Evolutionary conservation across 2,329 filamentous ascomycete genomes (phyloP).

Genomic region (Cercospora sp.): DNA sequence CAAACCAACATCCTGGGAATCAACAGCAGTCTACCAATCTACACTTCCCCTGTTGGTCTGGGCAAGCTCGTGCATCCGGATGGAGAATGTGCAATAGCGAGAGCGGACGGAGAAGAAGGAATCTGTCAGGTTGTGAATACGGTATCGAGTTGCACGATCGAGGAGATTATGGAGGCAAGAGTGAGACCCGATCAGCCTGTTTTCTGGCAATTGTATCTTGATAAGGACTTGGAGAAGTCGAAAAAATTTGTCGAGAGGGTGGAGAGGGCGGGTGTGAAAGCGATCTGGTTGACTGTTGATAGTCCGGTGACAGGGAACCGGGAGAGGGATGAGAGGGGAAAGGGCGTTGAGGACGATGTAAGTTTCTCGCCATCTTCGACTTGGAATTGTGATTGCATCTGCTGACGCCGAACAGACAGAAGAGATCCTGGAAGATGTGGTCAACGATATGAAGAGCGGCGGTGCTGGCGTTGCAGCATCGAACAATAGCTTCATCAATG

Average conservation of each 20-base stretch:
- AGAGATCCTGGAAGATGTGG: slow-evolving; percentile 27
- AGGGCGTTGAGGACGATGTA: slow-evolving; percentile 35
- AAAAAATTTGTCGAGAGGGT: slow-evolving; percentile 52
- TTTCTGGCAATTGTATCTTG: slow-evolving; percentile 63
- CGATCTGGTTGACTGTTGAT: slow-evolving; percentile 60
- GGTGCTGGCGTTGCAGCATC: slow-evolving; percentile 28
- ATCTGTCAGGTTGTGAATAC: slow-evolving; percentile 35
- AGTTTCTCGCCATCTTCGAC: neutral
- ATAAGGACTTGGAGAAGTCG: slow-evolving; percentile 54
- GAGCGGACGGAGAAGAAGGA: slow-evolving; percentile 31
- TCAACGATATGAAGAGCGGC: slow-evolving; percentile 21
- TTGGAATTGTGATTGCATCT: neutral
- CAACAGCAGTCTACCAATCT: slow-evolving; percentile 36
- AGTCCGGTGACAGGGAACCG: slow-evolving; percentile 58
- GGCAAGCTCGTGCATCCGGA: slow-evolving; percentile 37
- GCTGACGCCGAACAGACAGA: slow-evolving; percentile 10
- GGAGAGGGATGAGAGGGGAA: slow-evolving; percentile 46
- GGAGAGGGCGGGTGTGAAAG: slow-evolving; percentile 51
- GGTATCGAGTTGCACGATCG: slow-evolving; percentile 33
- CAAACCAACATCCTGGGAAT: slow-evolving; percentile 36
- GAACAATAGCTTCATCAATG: slow-evolving; percentile 32
- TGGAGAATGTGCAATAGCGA: slow-evolving; percentile 37
- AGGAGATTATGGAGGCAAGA: slow-evolving; percentile 32
- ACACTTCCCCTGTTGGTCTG: slow-evolving; percentile 39
- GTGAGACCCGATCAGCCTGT: slow-evolving; percentile 35